These are phyloP conservation scores for Orobanche coerulescens DNA, from an alignment of 257 asterid species.

Conservation along the genomic window DNA sequence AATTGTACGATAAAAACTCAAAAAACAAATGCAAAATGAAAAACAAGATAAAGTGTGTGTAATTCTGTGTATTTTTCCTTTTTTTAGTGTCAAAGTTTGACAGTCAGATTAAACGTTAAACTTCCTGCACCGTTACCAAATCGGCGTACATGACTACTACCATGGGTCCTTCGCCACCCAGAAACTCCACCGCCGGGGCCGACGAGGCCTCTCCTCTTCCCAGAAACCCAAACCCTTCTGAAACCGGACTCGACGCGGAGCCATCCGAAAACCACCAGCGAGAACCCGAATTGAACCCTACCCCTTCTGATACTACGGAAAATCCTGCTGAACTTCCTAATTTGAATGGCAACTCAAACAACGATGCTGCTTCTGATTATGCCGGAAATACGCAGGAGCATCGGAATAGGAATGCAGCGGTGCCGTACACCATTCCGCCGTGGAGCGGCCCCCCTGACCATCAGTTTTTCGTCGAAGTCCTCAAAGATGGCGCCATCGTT, in stretches of 20 bases:
- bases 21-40: no score
- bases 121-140: no score
- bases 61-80: no score
- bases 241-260: constrained; percentile 22
- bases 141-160: constrained; percentile 45
- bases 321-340: constrained; percentile 12
- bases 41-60: no score
- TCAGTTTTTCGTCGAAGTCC: constrained; percentile 57
- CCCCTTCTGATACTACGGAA: constrained; percentile 18
- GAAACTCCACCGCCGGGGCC: constrained; percentile 27
- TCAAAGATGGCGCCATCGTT: constrained; percentile 74
- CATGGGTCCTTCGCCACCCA: constrained; percentile 72
- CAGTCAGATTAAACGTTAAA: no score
- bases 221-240: constrained; percentile 25
- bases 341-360: constrained; percentile 13
- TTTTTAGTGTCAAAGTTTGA: no score
- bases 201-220: constrained; percentile 41
- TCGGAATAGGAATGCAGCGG: constrained; percentile 27
- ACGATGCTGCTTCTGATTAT: constrained; percentile 17
- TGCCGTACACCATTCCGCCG: constrained; percentile 63
- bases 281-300: constrained; percentile 21
- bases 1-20: no score
- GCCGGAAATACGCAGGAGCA: constrained; percentile 31
- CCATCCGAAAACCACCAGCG: constrained; percentile 13
- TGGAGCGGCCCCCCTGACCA: constrained; percentile 78